phyloP scores from a whole-genome alignment of 371 early-diverging fungal species.

The Saksenaea oblongispora region DNA sequence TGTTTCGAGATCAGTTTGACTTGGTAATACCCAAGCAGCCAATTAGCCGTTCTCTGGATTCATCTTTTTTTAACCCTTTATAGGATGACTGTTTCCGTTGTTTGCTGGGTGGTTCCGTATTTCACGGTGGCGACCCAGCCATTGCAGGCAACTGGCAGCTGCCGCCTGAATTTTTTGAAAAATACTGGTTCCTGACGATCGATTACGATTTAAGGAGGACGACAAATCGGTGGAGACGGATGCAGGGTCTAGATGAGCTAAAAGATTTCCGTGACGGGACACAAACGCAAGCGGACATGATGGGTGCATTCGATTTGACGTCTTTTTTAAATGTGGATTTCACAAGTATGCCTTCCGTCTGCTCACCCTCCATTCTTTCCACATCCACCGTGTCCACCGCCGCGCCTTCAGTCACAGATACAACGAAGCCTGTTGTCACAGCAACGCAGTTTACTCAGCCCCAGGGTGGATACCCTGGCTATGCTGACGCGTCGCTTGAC shows the following conservation, averaged over 20 bases:
- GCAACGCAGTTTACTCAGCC: neutral
- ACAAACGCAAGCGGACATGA: neutral
- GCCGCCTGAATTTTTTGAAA: constrained; percentile 56
- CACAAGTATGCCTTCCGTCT: neutral
- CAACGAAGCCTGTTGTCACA: neutral
- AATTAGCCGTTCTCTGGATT: neutral
- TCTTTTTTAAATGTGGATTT: neutral
- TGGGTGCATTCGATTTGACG: neutral
- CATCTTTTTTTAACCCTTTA: neutral
- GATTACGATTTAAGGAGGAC: constrained; percentile 45
- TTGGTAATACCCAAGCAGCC: constrained; percentile 11
- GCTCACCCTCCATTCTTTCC: neutral
- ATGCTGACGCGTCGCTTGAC: neutral
- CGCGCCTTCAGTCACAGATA: neutral
- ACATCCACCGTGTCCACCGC: neutral
- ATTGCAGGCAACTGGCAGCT: constrained; percentile 61
- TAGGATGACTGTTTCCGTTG: constrained; percentile 56
- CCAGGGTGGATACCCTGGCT: neutral
- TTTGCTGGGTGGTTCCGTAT: constrained; percentile 50
- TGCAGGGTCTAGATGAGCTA: constrained; percentile 33
- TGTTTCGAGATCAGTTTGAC: constrained; percentile 58
- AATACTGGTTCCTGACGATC: constrained; percentile 57
- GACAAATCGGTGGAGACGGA: constrained; percentile 34
- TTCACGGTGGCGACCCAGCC: constrained; percentile 61
- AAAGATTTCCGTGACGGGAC: neutral